Base-by-base conservation (phyloP, 768 basidiomycete genomes). In the Leccinum subtestaceum region DNA sequence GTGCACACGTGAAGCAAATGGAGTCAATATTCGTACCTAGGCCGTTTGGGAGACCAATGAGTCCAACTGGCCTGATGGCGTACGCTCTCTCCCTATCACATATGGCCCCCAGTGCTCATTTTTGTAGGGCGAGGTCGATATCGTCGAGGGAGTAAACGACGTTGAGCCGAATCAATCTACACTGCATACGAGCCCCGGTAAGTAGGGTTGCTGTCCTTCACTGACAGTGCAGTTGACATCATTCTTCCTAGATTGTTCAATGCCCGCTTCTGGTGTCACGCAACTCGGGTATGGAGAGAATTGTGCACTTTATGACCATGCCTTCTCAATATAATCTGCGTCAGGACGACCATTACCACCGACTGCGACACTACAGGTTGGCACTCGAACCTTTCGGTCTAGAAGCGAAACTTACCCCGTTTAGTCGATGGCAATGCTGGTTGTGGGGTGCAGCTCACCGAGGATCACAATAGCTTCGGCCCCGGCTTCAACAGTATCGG, bases 131-230 rank as follows among this genome's bases (percentile, higher is more conserved):
- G 71, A 72, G 38, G 50, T 74, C 5, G 71, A 74, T 48, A 72
- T 74, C 8, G 62, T 72, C 7, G 71, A 72, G 52, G 71, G 75
- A 46, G 84, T 86, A 13, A 87, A 87, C 63, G 74, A 84, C 63
- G 73, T 79, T 55, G 71, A 71, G 13, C 78, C 81, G 2, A 83
- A 86, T 64, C 74, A 77, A 58, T 75, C 77, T 2, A 81, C 84
- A 0, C 73, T 88, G 40, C 87, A 88, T 68, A 87, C 86, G 5
- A 74, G 73, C 56, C 62, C 81, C 11, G 74, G 83, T 80, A 58
- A 50, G 75, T 53, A 31, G 5, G 17, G 25, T 25, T 50, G 9
- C 38, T 21, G 13, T 25, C 19, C 17, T 6, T 12, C 8, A 27
- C 19, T 11, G 15, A 40, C 5, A 11, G 23, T 2, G 23, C 38